phyloP scores from a whole-genome alignment of 768 basidiomycete genomes.

The Lanmaoa pseudosensibilis region DNA sequence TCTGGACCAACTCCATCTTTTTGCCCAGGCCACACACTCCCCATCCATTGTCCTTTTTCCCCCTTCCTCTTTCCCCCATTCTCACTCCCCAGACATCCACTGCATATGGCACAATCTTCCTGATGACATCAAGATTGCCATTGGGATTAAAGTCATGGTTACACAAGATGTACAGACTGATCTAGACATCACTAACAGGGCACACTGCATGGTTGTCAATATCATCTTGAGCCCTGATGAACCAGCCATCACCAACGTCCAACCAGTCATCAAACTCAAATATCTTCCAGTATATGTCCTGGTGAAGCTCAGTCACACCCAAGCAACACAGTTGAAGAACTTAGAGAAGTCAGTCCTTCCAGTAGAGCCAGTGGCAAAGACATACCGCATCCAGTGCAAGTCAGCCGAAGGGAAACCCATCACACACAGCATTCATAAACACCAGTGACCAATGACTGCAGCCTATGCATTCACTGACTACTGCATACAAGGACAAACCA shows the following conservation, averaged over 20 bases:
- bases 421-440: too few species aligned
- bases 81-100: too few species aligned
- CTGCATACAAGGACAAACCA: conserved; percentile 42
- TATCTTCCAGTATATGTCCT: background rate
- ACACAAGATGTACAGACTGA: conserved; percentile 42
- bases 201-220: conserved; percentile 20
- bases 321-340: background rate
- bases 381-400: background rate
- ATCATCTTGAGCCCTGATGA: background rate
- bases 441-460: background rate
- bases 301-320: background rate
- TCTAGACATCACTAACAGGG: conserved; percentile 41
- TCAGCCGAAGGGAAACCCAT: background rate
- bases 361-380: background rate
- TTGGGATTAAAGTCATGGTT: conserved; percentile 43
- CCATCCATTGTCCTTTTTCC: too few species aligned
- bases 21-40: too few species aligned
- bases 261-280: background rate
- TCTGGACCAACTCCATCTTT: too few species aligned
- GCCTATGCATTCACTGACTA: background rate
- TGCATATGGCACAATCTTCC: too few species aligned
- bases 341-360: background rate
- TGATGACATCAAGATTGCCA: conserved; percentile 19
- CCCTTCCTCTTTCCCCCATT: too few species aligned
- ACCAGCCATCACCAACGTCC: background rate